Evolutionary conservation across 139 green algal species (phyloP).

Genomic region (Chlamydomonas applanata): DNA sequence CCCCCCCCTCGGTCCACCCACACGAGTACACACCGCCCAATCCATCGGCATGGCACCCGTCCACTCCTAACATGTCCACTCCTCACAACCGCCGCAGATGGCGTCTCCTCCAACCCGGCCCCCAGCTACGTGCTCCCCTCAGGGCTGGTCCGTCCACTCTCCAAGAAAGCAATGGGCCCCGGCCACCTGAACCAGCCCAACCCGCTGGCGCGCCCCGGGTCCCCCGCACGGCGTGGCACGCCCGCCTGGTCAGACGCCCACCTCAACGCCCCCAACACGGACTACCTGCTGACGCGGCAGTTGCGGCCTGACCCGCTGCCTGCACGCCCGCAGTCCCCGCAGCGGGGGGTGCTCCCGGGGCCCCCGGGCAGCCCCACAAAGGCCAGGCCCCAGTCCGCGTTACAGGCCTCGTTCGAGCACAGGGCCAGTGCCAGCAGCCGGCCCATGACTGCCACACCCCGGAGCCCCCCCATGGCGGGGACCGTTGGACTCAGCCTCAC

Average conservation of each 20-base stretch:
- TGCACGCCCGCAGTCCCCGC: not conserved
- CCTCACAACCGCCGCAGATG: not conserved
- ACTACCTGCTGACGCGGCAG: constrained; percentile 25
- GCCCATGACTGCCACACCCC: constrained; percentile 1
- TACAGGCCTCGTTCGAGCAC: constrained; percentile 10
- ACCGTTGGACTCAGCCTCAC: not conserved
- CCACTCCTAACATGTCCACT: too few species aligned
- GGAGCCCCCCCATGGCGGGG: constrained; percentile 7
- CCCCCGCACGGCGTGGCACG: not conserved
- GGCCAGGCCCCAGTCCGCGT: constrained; percentile 16
- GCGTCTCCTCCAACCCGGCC: constrained; percentile 33
- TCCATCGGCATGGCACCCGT: too few species aligned
- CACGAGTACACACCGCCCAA: too few species aligned
- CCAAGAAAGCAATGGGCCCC: constrained; percentile 13
- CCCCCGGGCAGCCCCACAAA: not conserved
- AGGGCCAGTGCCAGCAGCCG: constrained; percentile 4
- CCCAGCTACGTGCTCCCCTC: constrained; percentile 31
- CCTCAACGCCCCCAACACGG: constrained; percentile 27
- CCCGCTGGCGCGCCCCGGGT: not conserved
- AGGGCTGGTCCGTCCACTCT: not conserved
- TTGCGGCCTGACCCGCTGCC: not conserved
- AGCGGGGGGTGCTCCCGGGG: too few species aligned
- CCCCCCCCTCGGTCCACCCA: too few species aligned
- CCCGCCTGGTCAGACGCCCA: constrained; percentile 4
- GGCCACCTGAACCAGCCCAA: constrained; percentile 9